Base-by-base conservation (phyloP, 306 rosid genomes). In the Casuarina equisetifolia region DNA sequence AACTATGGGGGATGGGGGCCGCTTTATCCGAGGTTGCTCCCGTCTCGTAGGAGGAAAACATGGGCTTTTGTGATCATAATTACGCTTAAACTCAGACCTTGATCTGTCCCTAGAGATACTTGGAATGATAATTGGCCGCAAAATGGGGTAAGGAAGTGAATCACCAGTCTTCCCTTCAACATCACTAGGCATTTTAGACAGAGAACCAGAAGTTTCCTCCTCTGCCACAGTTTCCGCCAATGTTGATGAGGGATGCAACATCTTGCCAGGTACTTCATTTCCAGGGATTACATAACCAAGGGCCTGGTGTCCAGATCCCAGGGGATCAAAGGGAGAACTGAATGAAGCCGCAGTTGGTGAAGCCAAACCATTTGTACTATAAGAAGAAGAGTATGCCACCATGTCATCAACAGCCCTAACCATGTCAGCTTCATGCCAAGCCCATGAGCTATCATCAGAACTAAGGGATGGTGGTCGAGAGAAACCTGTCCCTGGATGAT, bases 361-460 rank as follows among this genome's bases (percentile, higher is more conserved):
- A 50, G 98, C 79, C 87, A 91, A 84, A 76, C 96, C 97, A 79
- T 89, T 92, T 13, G 97, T 94, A 83, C 90, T 83, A 74, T 90
- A 94, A 4, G 98, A 88, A 82, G 98, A 94, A 70, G 98, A 86
- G 82, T 90, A 94, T 62, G 98, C 92, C 88, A 94, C 98, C 98
- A 94, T 94, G 78, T 94, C 98, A 91, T 94, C 98, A 69, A 94
- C 98, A 59, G 96, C 86, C 84, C 94, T 89, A 81, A 82, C 90
- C 92, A 94, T 90, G 87, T 94, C 98, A 76, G 98, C 98, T 76
- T 94, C 98, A 73, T 89, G 93, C 96, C 93, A 89, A 80, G 98
- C 94, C 98, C 96, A 94, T 69, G 88, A 77, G 85, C 98, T 94
- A 85, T 94, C 98, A 84, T 94, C 98, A 71, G 97, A 94, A 81